Conservation (phyloP, 345 rosid genomes). For the Aquilaria malaccensis region DNA sequence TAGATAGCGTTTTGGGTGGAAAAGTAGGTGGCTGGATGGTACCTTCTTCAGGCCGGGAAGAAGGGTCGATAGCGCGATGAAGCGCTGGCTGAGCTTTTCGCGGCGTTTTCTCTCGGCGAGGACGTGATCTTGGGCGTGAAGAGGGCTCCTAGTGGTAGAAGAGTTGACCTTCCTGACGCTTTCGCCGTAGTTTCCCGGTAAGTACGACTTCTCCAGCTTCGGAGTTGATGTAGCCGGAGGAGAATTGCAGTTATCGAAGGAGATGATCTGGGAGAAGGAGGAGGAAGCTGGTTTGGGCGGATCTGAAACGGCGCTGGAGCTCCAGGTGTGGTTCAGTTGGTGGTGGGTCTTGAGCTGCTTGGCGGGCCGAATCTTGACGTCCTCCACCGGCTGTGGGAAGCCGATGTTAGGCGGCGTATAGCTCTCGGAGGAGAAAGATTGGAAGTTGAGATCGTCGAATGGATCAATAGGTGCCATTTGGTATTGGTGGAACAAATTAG, state of each 20-base stretch:
- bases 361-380: constrained; percentile 15
- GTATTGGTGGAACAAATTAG: constrained; percentile 17
- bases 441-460: constrained; percentile 23
- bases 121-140: constrained; percentile 64
- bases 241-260: constrained; percentile 28
- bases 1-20: too few relatives aligned
- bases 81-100: constrained; percentile 59
- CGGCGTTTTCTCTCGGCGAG: constrained; percentile 84
- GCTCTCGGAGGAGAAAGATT: constrained; percentile 17
- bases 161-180: neutral
- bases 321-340: constrained; percentile 14
- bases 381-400: neutral
- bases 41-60: constrained; percentile 84
- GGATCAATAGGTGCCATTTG: constrained; percentile 18
- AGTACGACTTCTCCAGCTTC: neutral
- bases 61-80: constrained; percentile 64
- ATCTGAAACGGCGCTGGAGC: constrained; percentile 17
- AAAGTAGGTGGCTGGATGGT: neutral
- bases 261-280: constrained; percentile 32
- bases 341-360: constrained; percentile 27
- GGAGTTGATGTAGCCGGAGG: constrained; percentile 12
- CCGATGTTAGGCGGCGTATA: constrained; percentile 9
- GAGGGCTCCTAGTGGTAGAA: constrained; percentile 25
- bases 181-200: too few relatives aligned
- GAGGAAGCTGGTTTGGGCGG: constrained; percentile 24